Evolutionary conservation across 345 rosid species (phyloP), one percentile per base, ranked within the genome.

Genomic region (Corchorus olitorius): DNA sequence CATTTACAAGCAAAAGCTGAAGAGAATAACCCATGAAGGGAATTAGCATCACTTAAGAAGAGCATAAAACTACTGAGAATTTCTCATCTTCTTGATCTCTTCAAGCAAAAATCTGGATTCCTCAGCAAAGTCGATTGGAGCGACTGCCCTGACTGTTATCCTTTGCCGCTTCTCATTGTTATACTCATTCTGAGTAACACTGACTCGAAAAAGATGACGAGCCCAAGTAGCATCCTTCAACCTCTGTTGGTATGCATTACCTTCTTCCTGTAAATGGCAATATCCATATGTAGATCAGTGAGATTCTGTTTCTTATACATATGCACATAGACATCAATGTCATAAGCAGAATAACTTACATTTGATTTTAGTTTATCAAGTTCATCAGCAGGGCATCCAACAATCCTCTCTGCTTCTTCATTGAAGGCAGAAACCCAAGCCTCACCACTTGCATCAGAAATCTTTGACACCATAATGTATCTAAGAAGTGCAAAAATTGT

Each of bases 111-210:
- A 78, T 68, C 84, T 89, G 37, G 92, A 76, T 82, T 95, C 98
- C 55, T 93, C 90, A 78, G 93, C 88, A 81, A 85, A 95, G 79
- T 93, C 97, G 39, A 93, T 82, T 4, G 93, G 88, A 70, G 95
- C 84, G 56, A 79, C 88, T 48, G 82, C 91, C 85, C 77, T 93
- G 15, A 87, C 89, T 17, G 98, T 93, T 63, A 95, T 81, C 87
- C 99, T 90, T 78, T 91, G 98, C 73, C 93, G 86, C 89, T 93
- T 93, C 83, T 95, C 99, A 50, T 87, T 85, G 56, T 89, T 95
- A 82, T 93, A 93, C 76, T 95, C 98, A 1, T 89, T 82, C 78
- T 88, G 99, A 8, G 90, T 22, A 41, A 92, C 93, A 66, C 97
- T 88, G 37, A 93, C 86, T 54, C 90, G 79, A 74, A 95, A 88